phyloP scores from a whole-genome alignment of 2,329 filamentous ascomycete species.

The Canariomyces notabilis region DNA sequence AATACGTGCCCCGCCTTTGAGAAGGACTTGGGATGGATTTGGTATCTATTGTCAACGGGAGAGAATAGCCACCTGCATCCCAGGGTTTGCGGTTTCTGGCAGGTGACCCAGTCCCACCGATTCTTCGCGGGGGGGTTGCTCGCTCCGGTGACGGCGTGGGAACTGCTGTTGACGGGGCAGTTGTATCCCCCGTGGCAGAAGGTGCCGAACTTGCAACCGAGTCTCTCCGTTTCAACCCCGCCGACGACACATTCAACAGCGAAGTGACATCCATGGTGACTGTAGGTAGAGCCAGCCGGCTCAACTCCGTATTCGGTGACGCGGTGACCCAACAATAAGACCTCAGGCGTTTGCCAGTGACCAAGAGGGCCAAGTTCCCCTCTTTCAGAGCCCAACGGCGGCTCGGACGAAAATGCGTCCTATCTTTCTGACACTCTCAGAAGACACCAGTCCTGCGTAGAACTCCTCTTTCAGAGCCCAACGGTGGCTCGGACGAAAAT shows the following conservation, averaged over 20 bases:
- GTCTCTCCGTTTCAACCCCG: slow-evolving; percentile 20
- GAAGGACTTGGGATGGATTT: slow-evolving; percentile 29
- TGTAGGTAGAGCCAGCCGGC: slow-evolving; percentile 1
- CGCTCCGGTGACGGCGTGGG: slow-evolving; percentile 34
- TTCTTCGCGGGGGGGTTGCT: slow-evolving; percentile 20
- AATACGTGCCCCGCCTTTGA: slow-evolving; percentile 19
- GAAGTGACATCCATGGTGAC: slow-evolving; percentile 39
- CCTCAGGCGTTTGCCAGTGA: neutral
- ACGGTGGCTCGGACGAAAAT: neutral
- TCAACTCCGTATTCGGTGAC: neutral
- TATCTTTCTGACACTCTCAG: neutral
- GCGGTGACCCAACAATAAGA: neutral
- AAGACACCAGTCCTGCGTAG: no score
- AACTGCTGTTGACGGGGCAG: slow-evolving; percentile 24
- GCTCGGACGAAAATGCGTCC: neutral
- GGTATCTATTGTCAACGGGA: slow-evolving; percentile 38
- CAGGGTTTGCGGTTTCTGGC: slow-evolving; percentile 42
- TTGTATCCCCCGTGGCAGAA: slow-evolving; percentile 23
- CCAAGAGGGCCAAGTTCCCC: neutral
- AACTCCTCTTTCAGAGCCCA: neutral
- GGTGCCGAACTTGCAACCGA: slow-evolving; percentile 25
- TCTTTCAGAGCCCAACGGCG: neutral
- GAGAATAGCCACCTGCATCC: slow-evolving; percentile 46
- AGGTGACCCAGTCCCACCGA: slow-evolving; percentile 29
- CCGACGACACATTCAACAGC: slow-evolving; percentile 36